phyloP scores from a whole-genome alignment of 441 rosid species.

The Corymbia citriodora region DNA sequence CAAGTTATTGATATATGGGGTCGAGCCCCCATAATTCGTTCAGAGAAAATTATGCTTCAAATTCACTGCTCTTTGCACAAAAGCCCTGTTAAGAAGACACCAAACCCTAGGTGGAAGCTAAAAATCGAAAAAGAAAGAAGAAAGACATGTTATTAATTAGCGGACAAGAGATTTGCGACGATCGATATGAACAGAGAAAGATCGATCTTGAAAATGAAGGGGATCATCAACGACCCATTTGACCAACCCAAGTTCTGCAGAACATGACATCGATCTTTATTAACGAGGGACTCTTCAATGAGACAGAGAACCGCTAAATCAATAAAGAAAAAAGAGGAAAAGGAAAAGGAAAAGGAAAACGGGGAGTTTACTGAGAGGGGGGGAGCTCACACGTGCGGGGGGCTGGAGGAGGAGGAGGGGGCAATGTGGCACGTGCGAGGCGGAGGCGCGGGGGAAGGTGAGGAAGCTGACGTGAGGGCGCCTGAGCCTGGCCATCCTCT shows the following conservation, averaged over 20 bases:
- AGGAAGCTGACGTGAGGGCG: conserved; percentile 40
- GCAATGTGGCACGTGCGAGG: conserved; percentile 48
- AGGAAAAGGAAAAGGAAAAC: not conserved
- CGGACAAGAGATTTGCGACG: not conserved
- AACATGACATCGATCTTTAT: not conserved
- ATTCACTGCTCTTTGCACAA: not conserved
- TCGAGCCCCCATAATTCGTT: not conserved
- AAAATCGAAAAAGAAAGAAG: not conserved
- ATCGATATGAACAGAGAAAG: not conserved
- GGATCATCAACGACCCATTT: not conserved
- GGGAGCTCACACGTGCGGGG: conserved; percentile 73
- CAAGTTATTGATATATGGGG: not conserved
- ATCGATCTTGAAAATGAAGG: not conserved
- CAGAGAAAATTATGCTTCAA: not conserved
- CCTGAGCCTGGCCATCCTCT: conserved; percentile 89
- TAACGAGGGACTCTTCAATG: not conserved
- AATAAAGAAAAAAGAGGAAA: not conserved
- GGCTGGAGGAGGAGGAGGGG: conserved; percentile 19
- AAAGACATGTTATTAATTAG: not conserved
- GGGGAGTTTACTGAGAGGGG: not conserved
- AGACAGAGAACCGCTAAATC: not conserved
- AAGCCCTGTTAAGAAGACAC: not conserved
- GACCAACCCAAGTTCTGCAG: not conserved
- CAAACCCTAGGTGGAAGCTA: not conserved
- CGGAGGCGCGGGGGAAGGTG: conserved; percentile 15